Conservation (phyloP, 169 alveolate genomes). For the Plasmodium knowlesi region DNA sequence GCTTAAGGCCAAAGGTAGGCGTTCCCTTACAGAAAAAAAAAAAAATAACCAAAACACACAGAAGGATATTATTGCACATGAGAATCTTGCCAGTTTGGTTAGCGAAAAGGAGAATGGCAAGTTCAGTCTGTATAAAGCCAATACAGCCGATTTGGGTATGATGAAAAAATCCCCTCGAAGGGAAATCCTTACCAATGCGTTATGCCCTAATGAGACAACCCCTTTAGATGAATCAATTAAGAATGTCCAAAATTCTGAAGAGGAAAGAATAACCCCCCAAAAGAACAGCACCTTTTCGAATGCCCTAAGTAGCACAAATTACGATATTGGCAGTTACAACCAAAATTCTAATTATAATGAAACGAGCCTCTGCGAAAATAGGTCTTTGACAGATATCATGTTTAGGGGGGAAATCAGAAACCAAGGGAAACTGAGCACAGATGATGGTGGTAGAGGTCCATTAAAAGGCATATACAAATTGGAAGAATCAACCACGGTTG, state of each 20-base stretch:
- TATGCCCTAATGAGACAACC: neutral
- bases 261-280: neutral
- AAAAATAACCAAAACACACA: neutral
- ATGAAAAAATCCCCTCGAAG: neutral
- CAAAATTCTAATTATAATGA: neutral
- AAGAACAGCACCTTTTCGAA: neutral
- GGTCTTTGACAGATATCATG: conserved; percentile 1
- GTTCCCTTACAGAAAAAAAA: neutral
- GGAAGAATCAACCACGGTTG: neutral
- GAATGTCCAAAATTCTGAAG: neutral
- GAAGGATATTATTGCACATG: neutral
- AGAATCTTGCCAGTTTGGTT: neutral
- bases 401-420: neutral
- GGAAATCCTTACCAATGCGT: neutral
- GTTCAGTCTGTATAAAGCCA: neutral
- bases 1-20: conserved; percentile 2
- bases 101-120: neutral
- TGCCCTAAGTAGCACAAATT: neutral
- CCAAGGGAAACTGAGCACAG: neutral
- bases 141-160: conserved; percentile 8
- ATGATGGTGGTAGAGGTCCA: neutral
- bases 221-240: neutral
- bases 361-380: neutral
- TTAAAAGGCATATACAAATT: neutral
- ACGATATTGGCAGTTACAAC: neutral